phyloP scores from a whole-genome alignment of 2,329 filamentous ascomycete species.

The Aureobasidium musti region DNA sequence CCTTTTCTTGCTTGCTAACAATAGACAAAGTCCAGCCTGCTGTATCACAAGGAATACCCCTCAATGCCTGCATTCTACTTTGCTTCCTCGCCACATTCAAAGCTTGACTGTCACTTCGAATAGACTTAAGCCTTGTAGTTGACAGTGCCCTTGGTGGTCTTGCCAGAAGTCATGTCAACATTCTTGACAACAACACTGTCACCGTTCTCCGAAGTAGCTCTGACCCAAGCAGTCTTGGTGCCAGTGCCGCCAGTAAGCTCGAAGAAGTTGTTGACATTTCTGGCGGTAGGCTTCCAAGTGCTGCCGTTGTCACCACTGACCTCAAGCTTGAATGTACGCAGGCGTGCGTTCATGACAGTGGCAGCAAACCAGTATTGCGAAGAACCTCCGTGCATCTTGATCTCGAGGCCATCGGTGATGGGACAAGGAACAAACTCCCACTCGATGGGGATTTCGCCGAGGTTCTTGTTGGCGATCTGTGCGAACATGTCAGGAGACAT shows the following conservation, averaged over 20 bases:
- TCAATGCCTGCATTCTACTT: background rate
- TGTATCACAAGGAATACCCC: background rate
- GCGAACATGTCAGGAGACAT: conserved; percentile 31
- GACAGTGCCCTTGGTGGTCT: conserved; percentile 5
- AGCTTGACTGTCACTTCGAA: background rate
- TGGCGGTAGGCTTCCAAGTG: conserved; percentile 59
- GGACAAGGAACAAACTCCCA: conserved; percentile 57
- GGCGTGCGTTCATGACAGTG: conserved; percentile 66
- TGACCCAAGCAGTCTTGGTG: conserved; percentile 32
- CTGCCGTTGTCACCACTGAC: conserved; percentile 62
- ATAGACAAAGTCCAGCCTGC: conserved; percentile 1
- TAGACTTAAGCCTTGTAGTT: conserved; percentile 17
- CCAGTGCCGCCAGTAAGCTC: conserved; percentile 32
- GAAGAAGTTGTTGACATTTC: conserved; percentile 48
- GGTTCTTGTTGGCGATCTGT: conserved; percentile 30
- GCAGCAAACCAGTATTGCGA: conserved; percentile 60
- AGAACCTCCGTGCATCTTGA: conserved; percentile 58
- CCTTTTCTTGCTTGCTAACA: conserved; percentile 7
- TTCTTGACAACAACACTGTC: conserved; percentile 33
- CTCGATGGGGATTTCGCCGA: conserved; percentile 24
- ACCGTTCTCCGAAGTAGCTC: conserved; percentile 32
- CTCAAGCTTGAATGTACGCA: conserved; percentile 58
- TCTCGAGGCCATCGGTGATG: conserved; percentile 52
- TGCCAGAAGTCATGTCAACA: conserved; percentile 31
- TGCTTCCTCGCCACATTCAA: background rate